Evolutionary conservation across 805 yeast genomes (phyloP), one percentile per base, ranked within the genome.

Genomic region (Myxozyma neglecta): DNA sequence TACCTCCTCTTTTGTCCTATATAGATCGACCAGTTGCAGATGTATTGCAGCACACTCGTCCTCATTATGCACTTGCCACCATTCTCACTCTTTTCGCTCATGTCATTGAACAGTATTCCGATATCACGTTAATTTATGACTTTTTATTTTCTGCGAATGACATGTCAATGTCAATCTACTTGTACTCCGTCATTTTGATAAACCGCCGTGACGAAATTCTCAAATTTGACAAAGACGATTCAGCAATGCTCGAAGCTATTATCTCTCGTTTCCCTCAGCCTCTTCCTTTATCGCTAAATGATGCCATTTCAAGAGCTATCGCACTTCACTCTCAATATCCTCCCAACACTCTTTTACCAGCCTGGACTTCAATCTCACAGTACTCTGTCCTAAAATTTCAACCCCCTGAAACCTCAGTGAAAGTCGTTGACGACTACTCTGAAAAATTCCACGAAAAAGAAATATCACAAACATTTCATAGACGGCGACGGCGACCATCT

Each of bases 61-160:
- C 90, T 1, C 80, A 80, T 57, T 92, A 84, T 70, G 88, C 90
- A 0, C 74, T 94, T 14, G 88, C 97, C 18, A 82, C 93, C 0
- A 76, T 93, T 0, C 77, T 93, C 40, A 90, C 98, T 0, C 68
- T 89, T 50, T 90, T 86, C 71, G 77, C 93, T 8, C 97, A 92
- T 74, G 91, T 90, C 62, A 65, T 83, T 18, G 75, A 77, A 48
- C 77, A 79, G 39, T 74, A 81, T 52, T 75, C 75, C 11, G 81
- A 83, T 35, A 74, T 89, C 6, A 77, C 83, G 59, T 73, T 79
- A 3, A 73, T 93, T 2, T 89, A 94, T 83, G 96, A 90, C 71
- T 82, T 81, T 57, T 76, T 87, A 7, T 75, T 91, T 43, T 78
- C 86, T 18, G 75, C 83, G 50, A 80, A 80, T 55, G 83, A 88